Percentiles rank a stretch among this genome's conserved stretches.
These are phyloP conservation scores for Maudiozyma saulgeensis DNA, from an alignment of 805 yeast species.

Conservation along the genomic window DNA sequence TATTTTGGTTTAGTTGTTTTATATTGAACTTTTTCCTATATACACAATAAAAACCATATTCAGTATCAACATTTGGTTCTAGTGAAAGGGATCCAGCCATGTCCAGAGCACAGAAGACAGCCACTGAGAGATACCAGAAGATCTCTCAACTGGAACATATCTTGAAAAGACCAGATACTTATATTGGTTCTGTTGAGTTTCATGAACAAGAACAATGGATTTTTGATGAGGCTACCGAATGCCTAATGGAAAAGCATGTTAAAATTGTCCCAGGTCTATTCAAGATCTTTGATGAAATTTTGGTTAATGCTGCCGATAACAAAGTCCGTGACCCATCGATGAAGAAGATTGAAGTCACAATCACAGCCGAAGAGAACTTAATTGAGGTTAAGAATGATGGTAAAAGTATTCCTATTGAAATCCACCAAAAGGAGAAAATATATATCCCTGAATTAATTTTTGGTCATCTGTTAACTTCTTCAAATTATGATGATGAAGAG, in stretches of 20 bases:
- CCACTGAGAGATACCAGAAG: slow-evolving; percentile 78
- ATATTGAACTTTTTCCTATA: too few relatives aligned
- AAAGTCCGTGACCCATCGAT: slow-evolving; percentile 88
- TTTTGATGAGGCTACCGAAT: slow-evolving; percentile 52
- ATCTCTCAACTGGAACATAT: slow-evolving; percentile 94
- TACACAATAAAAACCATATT: neutral
- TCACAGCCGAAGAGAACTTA: slow-evolving; percentile 62
- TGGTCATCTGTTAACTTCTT: slow-evolving; percentile 88
- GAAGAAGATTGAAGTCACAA: slow-evolving; percentile 77
- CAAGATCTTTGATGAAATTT: slow-evolving; percentile 92
- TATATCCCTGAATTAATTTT: slow-evolving; percentile 94
- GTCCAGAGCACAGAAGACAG: slow-evolving; percentile 29
- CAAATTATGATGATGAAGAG: slow-evolving; percentile 91
- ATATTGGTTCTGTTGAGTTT: slow-evolving; percentile 88
- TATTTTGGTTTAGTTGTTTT: neutral
- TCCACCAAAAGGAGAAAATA: slow-evolving; percentile 82
- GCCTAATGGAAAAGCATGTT: slow-evolving; percentile 53
- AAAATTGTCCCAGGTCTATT: slow-evolving; percentile 90
- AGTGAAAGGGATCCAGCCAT: neutral
- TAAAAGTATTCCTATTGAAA: slow-evolving; percentile 88
- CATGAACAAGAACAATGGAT: slow-evolving; percentile 80
- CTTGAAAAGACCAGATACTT: slow-evolving; percentile 93
- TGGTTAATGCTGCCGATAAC: slow-evolving; percentile 98
- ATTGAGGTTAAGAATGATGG: slow-evolving; percentile 89
- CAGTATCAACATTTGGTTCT: neutral